These are phyloP conservation scores for Lachnellula cervina DNA, from an alignment of 2,329 filamentous ascomycete genomes.

Conservation along the genomic window DNA sequence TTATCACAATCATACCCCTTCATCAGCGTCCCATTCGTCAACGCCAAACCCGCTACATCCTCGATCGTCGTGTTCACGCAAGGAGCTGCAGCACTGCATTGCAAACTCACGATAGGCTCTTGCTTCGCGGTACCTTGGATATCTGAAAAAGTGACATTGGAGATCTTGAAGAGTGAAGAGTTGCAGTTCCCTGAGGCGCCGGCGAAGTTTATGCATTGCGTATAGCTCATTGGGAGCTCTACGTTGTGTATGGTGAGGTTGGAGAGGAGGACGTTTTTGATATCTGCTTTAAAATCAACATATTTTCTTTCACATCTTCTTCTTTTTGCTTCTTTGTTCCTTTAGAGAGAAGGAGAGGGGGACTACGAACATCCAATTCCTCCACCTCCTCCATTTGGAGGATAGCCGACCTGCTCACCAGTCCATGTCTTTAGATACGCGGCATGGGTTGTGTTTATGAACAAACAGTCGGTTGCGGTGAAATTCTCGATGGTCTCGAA, in stretches of 20 bases:
- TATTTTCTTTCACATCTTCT: background rate
- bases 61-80: conserved; percentile 12
- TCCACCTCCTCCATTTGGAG: conserved; percentile 54
- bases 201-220: conserved; percentile 36
- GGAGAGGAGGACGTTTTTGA: background rate
- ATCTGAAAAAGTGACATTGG: conserved; percentile 26
- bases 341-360: too few relatives aligned
- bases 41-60: background rate
- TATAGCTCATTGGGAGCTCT: conserved; percentile 32
- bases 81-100: conserved; percentile 30
- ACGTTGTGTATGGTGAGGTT: conserved; percentile 20
- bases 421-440: conserved; percentile 56
- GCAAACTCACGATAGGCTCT: conserved; percentile 25
- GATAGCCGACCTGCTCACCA: conserved; percentile 43
- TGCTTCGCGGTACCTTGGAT: conserved; percentile 18
- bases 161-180: conserved; percentile 36
- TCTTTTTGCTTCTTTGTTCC: background rate
- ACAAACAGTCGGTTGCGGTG: conserved; percentile 42
- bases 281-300: background rate
- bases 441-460: conserved; percentile 41
- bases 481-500: conserved; percentile 48
- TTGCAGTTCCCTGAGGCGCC: conserved; percentile 35
- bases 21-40: background rate
- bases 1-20: background rate
- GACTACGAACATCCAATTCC: conserved; percentile 39